phyloP scores from a whole-genome alignment of 2,329 filamentous ascomycete genomes.

The Uncinocarpus reesii region DNA sequence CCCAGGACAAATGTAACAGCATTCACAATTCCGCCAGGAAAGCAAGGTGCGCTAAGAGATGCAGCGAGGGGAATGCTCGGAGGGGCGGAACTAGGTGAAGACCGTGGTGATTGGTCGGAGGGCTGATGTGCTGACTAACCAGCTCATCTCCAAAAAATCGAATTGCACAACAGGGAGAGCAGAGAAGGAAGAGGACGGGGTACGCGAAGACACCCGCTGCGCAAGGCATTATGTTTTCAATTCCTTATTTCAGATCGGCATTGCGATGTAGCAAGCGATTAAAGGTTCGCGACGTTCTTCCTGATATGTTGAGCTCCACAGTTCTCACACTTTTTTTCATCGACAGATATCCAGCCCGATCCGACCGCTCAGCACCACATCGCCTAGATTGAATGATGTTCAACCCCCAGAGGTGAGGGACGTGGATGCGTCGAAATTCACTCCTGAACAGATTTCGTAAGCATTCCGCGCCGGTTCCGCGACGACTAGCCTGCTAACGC shows the following conservation, averaged over 20 bases:
- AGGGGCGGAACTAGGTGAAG: not conserved
- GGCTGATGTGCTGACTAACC: constrained; percentile 4
- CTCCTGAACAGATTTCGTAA: not conserved
- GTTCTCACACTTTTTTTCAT: not conserved
- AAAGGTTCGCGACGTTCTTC: constrained; percentile 6
- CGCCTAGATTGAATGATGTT: not conserved
- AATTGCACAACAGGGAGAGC: not conserved
- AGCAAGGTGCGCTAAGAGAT: too few relatives aligned
- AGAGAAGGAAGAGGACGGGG: not conserved
- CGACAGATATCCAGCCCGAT: constrained; percentile 9
- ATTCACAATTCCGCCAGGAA: too few relatives aligned
- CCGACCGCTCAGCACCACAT: constrained; percentile 9
- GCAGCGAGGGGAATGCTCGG: not conserved
- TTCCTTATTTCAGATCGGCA: constrained; percentile 14
- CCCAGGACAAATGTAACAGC: too few relatives aligned
- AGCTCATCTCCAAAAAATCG: not conserved
- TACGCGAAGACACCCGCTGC: not conserved
- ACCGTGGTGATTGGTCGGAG: constrained; percentile 7
- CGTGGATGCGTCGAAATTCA: constrained; percentile 1
- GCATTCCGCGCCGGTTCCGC: not conserved
- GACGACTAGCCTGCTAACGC: not conserved
- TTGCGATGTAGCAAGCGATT: constrained; percentile 14
- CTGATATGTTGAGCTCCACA: not conserved
- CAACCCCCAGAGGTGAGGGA: not conserved
- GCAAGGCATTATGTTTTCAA: constrained; percentile 14